phyloP scores from a whole-genome alignment of 2,329 filamentous ascomycete species.

The Colletotrichum endophyticum region DNA sequence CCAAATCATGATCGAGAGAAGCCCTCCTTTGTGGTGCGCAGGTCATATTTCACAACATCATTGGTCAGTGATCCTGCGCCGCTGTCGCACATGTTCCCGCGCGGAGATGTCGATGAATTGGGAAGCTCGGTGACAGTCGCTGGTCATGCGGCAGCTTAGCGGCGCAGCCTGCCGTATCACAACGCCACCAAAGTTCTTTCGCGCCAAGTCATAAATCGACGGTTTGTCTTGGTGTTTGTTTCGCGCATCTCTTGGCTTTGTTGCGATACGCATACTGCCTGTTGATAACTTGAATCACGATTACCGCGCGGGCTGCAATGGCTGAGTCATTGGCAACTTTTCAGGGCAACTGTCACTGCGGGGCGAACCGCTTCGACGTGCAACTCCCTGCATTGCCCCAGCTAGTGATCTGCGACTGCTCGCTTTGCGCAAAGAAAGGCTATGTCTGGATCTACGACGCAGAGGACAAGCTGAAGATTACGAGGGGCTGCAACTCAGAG shows the following conservation, averaged over 20 bases:
- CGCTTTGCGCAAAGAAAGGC: conserved; percentile 31
- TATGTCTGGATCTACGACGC: conserved; percentile 27
- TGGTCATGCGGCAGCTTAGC: not conserved
- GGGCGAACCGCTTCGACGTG: conserved; percentile 29
- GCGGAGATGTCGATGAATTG: not conserved
- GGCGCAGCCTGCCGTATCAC: not conserved
- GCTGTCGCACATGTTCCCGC: not conserved
- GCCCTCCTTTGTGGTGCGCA: not conserved
- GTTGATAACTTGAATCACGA: not conserved
- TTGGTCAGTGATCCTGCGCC: not conserved
- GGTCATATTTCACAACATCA: not conserved
- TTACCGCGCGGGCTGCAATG: not conserved
- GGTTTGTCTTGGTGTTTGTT: not conserved
- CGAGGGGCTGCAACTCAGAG: conserved; percentile 12
- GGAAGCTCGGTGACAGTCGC: not conserved
- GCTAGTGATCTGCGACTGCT: conserved; percentile 25
- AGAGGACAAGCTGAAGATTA: conserved; percentile 5
- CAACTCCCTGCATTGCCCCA: not conserved
- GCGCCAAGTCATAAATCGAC: not conserved
- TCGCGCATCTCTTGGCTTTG: not conserved
- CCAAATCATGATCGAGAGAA: not conserved
- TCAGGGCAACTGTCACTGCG: conserved; percentile 35
- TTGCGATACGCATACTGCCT: not conserved
- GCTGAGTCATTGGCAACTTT: not conserved
- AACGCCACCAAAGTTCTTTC: not conserved